Evolutionary conservation across 2,329 filamentous ascomycete genomes (phyloP), one percentile per base, ranked within the genome.

Genomic region (Berkeleyomyces basicola): DNA sequence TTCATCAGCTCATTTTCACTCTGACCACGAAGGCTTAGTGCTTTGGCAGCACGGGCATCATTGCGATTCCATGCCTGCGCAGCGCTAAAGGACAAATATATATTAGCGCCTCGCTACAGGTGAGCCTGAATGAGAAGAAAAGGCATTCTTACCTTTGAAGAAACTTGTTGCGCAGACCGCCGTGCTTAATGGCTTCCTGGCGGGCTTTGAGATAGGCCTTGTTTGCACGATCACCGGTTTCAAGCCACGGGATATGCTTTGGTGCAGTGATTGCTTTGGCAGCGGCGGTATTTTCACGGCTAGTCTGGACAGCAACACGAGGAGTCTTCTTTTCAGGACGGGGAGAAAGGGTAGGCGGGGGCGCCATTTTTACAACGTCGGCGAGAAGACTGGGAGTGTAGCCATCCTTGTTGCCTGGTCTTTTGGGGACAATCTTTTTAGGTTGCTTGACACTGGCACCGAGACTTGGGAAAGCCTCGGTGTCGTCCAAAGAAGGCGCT

Each of bases 41-140:
- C 92, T 76, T 97, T 97, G 65, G 93, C 93, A 16, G 93, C 92
- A 66, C 93, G 86, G 47, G 93, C 92, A 72, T 99, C 93, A 70
- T 96, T 97, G 64, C 93, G 87, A 72, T 97, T 96, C 92, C 93
- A 99, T 31, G 93, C 93, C 79, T 97, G 92, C 7, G 92, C 92
- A 67, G 93, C 93, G 73, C 91, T 95, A 66, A 55, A 51, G 11
- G 39, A 44, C n/a, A 55, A 31, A 46, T 58, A 57, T 51, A 33
- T 61, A 36, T 62, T 36, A 23, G 53, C 16, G 33, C 16, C 23
- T 23, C 31, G 7, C 31, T 11, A 55, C 16, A 6, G 4, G 44
- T n/a, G 37, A n/a, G 2, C 31, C 43, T 42, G 3, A 44, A 10
- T 49, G 53, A 39, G 39, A 10, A 47, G 10, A n/a, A 53, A 9